Evolutionary conservation across 805 yeast species (phyloP), one percentile per base, ranked within the genome.

Genomic region (Metschnikowia colocasiae): DNA sequence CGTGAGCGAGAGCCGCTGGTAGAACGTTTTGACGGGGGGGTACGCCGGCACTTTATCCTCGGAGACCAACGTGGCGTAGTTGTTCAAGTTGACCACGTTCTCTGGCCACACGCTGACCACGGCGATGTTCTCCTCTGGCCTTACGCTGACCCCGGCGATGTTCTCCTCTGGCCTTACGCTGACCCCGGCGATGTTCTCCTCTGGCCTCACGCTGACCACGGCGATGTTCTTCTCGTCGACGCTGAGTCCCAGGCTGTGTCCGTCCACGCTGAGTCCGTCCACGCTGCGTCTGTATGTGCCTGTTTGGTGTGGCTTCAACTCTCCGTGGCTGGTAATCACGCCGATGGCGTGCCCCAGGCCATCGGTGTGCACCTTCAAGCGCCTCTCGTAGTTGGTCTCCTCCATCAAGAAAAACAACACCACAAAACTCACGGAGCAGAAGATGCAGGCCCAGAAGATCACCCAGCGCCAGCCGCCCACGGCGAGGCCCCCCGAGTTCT

Each of bases 401-500:
- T 51, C 57, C 53, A 53, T 51, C 33, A 53, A 53, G n/a, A 53
- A 43, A 43, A 49, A 51, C 36, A 51, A 45, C 16, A 53, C 43
- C 25, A 51, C 49, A 33, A 51, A 51, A 12, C 47, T 22, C 6
- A 31, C 15, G 1, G 43, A 16, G 25, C 52, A 51, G 29, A 47
- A 45, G 27, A 53, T 51, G 8, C 48, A 20, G 12, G 53, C 48
- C 53, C 55, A 53, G 26, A 53, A 51, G 31, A 51, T 45, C 23
- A 53, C 57, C 55, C 57, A 51, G 5, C 50, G 23, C 55, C 57
- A 51, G 7, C 53, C 55, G n/a, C 55, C 53, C 8, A 47, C 50
- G 1, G 36, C 34, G 30, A 37, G 25, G 31, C 33, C 38, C 3
- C 25, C 38, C 1, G 50, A 23, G 41, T 53, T 51, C n/a, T 54